Conservation (phyloP, 345 rosid species). For the Salix dunnii region DNA sequence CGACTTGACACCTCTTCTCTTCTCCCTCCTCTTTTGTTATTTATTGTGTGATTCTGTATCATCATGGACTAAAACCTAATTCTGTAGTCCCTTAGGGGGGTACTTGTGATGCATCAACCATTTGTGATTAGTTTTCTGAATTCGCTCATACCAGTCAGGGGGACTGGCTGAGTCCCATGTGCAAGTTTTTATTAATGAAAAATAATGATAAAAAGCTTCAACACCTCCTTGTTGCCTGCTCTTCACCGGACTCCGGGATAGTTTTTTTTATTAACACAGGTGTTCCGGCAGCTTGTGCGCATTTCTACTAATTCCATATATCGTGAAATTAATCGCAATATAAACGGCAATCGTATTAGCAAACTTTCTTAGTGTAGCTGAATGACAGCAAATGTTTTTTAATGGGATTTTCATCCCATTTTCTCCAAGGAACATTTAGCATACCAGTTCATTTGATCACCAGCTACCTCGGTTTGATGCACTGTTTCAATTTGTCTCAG, state of each 20-base stretch:
- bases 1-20: not conserved
- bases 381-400: not conserved
- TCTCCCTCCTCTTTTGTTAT: not conserved
- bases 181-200: not conserved
- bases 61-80: not conserved
- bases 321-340: too few species aligned
- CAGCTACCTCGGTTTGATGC: not conserved
- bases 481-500: not conserved
- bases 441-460: not conserved
- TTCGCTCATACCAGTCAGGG: not conserved
- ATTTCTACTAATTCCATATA: too few species aligned
- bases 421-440: not conserved
- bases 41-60: conserved; percentile 1
- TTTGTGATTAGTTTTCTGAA: not conserved
- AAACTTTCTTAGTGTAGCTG: too few species aligned
- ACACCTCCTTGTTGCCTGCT: not conserved
- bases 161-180: not conserved
- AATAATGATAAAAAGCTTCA: not conserved
- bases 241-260: not conserved
- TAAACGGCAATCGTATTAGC: too few species aligned
- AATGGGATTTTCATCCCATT: not conserved
- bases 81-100: not conserved
- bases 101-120: not conserved
- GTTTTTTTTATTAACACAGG: too few species aligned
- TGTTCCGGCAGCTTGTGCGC: too few species aligned